These are phyloP conservation scores for Termitomyces sp. DNA, from an alignment of 768 basidiomycete genomes.

Conservation along the genomic window DNA sequence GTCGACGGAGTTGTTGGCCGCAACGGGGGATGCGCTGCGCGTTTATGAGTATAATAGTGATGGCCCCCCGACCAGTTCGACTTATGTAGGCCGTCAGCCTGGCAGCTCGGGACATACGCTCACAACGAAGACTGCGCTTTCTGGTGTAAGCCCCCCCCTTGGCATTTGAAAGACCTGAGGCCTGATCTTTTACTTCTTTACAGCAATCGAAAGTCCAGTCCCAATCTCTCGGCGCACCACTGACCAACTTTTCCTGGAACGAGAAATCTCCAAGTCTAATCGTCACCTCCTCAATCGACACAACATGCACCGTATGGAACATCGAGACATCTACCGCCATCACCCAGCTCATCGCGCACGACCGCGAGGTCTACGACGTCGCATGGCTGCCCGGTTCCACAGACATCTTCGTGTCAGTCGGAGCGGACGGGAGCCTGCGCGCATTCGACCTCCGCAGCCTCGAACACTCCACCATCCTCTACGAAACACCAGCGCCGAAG, in stretches of 20 bases:
- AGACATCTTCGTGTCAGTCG: slow-evolving; percentile 97
- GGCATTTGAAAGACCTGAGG: no score
- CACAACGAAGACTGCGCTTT: slow-evolving; percentile 69
- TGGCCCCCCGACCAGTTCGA: slow-evolving; percentile 46
- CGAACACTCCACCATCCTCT: slow-evolving; percentile 97
- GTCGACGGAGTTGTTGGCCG: slow-evolving; percentile 80
- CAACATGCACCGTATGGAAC: slow-evolving; percentile 99
- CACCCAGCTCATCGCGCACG: slow-evolving; percentile 96
- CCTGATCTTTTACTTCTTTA: no score
- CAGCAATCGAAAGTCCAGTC: slow-evolving; percentile 92
- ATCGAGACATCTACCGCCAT: slow-evolving; percentile 90
- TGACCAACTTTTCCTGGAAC: slow-evolving; percentile 99
- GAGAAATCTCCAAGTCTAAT: slow-evolving; percentile 85
- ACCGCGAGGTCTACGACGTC: slow-evolving; percentile 94
- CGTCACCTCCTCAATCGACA: slow-evolving; percentile 97
- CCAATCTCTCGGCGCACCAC: slow-evolving; percentile 77
- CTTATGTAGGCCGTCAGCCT: slow-evolving; percentile 66
- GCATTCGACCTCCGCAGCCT: slow-evolving; percentile 95
- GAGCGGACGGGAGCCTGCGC: slow-evolving; percentile 92
- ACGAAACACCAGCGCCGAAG: slow-evolving; percentile 86
- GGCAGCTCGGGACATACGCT: slow-evolving; percentile 55
- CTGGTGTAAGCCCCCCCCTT: slow-evolving; percentile 73
- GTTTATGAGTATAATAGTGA: slow-evolving; percentile 87
- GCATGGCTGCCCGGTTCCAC: slow-evolving; percentile 97
- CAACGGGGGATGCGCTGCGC: slow-evolving; percentile 88